phyloP scores from a whole-genome alignment of 495 filamentous ascomycete species.

The Xylaria cubensis region DNA sequence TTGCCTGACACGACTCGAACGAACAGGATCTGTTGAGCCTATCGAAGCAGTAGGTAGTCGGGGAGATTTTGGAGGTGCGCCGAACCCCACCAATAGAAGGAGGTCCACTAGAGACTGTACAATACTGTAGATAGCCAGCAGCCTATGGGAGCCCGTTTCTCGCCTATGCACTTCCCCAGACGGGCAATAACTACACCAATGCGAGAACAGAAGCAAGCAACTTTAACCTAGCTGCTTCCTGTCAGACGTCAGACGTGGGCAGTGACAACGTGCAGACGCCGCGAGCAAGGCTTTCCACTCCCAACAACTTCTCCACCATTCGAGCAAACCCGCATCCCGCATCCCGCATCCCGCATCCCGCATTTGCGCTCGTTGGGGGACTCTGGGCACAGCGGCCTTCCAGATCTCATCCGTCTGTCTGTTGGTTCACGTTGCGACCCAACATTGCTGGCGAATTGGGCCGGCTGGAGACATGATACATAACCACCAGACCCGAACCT shows the following conservation, averaged over 20 bases:
- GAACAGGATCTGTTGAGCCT: constrained; percentile 14
- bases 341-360: constrained; percentile 4
- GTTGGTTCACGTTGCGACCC: constrained; percentile 35
- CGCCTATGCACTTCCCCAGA: constrained; percentile 15
- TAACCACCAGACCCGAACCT: constrained; percentile 24
- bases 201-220: background rate
- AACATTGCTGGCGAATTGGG: constrained; percentile 41
- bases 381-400: constrained; percentile 27
- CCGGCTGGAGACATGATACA: constrained; percentile 39
- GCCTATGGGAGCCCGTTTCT: background rate
- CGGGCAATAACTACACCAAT: background rate
- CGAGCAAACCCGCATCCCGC: constrained; percentile 11
- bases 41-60: background rate
- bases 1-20: constrained; percentile 24
- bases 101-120: background rate
- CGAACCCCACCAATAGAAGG: constrained; percentile 16
- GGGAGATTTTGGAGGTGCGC: constrained; percentile 12
- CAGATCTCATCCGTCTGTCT: constrained; percentile 7
- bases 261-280: constrained; percentile 16
- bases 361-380: constrained; percentile 33
- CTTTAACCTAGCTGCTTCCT: background rate
- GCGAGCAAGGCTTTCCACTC: constrained; percentile 32
- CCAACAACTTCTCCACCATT: constrained; percentile 31
- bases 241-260: background rate
- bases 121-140: background rate